phyloP scores from a whole-genome alignment of 2,329 filamentous ascomycete genomes.

The Fusarium pseudograminearum region DNA sequence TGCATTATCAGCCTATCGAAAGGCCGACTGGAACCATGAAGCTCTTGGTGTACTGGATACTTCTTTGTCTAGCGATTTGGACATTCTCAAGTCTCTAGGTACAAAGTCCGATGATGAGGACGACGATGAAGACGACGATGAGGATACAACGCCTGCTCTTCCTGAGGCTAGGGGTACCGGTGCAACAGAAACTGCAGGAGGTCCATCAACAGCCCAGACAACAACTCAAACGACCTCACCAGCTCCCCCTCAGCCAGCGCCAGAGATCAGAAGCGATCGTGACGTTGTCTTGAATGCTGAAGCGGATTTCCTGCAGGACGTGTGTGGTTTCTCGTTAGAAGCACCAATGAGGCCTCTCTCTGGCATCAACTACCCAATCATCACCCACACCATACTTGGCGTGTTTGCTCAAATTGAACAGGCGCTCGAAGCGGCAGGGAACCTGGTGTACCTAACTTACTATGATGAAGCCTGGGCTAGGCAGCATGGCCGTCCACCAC shows the following conservation, averaged over 20 bases:
- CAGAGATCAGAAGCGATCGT: background rate
- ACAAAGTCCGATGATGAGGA: too few species aligned
- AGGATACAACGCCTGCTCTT: too few species aligned
- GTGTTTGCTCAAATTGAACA: background rate
- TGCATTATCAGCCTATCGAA: background rate
- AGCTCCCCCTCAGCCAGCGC: background rate
- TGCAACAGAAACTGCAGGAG: too few species aligned
- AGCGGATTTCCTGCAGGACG: background rate
- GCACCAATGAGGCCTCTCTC: constrained; percentile 23
- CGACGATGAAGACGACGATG: too few species aligned
- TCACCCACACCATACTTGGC: background rate
- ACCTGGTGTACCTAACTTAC: background rate
- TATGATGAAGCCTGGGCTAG: background rate
- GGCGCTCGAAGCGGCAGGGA: fast-evolving
- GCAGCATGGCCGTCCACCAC: too few species aligned
- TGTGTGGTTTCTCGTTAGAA: background rate
- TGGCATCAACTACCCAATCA: background rate
- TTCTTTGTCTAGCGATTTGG: background rate
- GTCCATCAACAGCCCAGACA: background rate
- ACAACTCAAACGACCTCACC: background rate
- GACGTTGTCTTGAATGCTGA: too few species aligned
- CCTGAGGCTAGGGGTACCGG: too few species aligned
- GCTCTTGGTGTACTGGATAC: background rate
- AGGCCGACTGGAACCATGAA: background rate
- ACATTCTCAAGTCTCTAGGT: background rate